Base-by-base conservation (phyloP, 768 basidiomycete genomes). In the Boletus fagicola region DNA sequence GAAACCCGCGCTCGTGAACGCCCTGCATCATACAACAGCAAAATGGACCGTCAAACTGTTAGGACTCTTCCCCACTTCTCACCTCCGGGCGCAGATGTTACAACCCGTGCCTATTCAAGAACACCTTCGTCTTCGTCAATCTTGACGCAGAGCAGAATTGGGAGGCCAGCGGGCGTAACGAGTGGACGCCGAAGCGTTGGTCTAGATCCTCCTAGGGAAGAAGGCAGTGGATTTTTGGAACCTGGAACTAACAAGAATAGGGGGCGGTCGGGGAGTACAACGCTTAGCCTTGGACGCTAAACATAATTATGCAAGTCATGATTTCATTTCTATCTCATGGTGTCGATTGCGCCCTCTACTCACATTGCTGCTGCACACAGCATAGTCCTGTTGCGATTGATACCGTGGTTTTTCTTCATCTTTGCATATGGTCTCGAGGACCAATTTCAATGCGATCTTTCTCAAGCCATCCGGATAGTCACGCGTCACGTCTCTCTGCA, bases 31-130 rank as follows among this genome's bases (percentile, higher is more conserved):
- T 68, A 62, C 54, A 71, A 56, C n/a, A 54, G 54, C 57, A 74
- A 64, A 55, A 10, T 50, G 30, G 57, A 65, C 28, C 58, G 53
- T 24, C 68, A 49, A 40, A 45, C 31, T 18, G 10, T 67, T 53
- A 83, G 77, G 62, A 62, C 70, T 54, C 68, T 79, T 22, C 78
- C 82, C 8, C 69, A 74, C 20, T 59, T 82, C 35, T 81, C 82
- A 9, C 69, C 67, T 33, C 58, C 71, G 26, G 73, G 77, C 56
- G 42, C 78, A 24, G 80, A 80, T 59, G 74, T 83, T 35, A 82
- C 83, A 3, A 66, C 81, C 45, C 79, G 84, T 56, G 65, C 74
- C 2, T 64, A 75, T 31, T 74, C 76, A 10, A 78, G 77, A 62
- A 66, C 75, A 56, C 75, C 80, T 15, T 65, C 76, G 7, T 74